Base-by-base conservation (phyloP, 805 yeast species). In the Schwanniomyces yamadae region DNA sequence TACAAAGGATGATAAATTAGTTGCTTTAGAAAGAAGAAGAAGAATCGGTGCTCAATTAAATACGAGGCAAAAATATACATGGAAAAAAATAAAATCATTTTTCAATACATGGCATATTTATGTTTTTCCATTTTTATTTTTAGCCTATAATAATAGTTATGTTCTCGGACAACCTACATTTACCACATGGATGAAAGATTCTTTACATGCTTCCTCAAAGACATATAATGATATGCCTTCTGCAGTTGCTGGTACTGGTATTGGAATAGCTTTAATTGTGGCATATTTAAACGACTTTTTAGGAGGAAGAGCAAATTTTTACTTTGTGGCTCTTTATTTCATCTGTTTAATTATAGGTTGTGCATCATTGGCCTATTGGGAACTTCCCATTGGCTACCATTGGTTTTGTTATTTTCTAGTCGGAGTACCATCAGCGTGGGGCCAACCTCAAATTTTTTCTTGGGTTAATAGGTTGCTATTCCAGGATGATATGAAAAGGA, bases 361-460 rank as follows among this genome's bases (percentile, higher is more conserved):
- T 49, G 54, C 68, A 5, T 49, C 68, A 3, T 54, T 75, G 30
- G 63, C 77, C 0, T 52, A 42, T 8, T 78, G 80, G 80, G 46
- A 71, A 27, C 63, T 75, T 19, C 73, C 76, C 1, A 51, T 45
- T 7, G 73, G 72, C 2, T 62, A 67, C 25, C 77, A 74, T 39
- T 76, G 79, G 76, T 54, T 69, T 9, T 57, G 69, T 7, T 78
- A 73, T 50, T 74, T 66, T 43, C 41, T 75, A 32, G 51, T 68
- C 3, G 75, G 76, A 2, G 50, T 71, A 10, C 77, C 78, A 6
- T 55, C 70, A 0, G 47, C 71, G 3, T 67, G 67, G 69, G 81
- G 78, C 1, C 80, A 73, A 54, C 80, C 80, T 2, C 63, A 71
- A 44, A 71, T 75, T 10, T 77, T 69, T 41, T 60, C 78, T 3